Base-by-base conservation (phyloP, 2,329 filamentous ascomycete genomes). In the Diaporthe capsici region DNA sequence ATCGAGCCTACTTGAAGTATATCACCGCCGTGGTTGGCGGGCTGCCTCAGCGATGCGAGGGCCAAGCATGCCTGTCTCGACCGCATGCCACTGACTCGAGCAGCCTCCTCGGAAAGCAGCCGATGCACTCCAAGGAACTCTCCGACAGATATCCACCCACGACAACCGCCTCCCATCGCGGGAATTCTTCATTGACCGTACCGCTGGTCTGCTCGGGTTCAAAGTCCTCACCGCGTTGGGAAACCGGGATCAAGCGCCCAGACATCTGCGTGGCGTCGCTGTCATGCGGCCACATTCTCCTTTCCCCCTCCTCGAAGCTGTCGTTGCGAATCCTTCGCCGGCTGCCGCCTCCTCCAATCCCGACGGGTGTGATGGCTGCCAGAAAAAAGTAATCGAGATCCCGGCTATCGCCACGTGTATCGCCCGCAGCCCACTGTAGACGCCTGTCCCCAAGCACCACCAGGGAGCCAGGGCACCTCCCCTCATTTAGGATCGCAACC, bases 401-500 rank as follows among this genome's bases (percentile, higher is more conserved):
- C 71, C 44, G 57, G 71, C 58, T 51, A n/a, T 63, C 57, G 58
- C 71, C 71, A 73, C 71, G 71, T 73, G 71, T 73, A 49, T 73
- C 71, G 17, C 58, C 58, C 22, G 34, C 55, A 61, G 53, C 70
- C 25, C 55, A 49, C 31, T 17, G 44, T 67, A 37, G 28, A 31
- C 60, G 60, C 60, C 39, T 68, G 20, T 49, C 44, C 60, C 20
- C 44, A 53, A 68, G 53, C 15, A 42, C 13, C 13, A 55, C 25
- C 25, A 31, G 5, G 25, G 25, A 5, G 31, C 25, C 25, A 31
- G 5, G 25, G 25, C 42, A 67, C 47, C 47, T 68, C 47, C 65
- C 65, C 47, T 68, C 47, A 53, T 39, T 68, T 34, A 55, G 65
- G 47, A 68, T 68, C 65, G 31, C 47, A 20, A 68, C 65, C 65